Conservation (phyloP, 805 yeast genomes). For the Saturnispora saitoi region DNA sequence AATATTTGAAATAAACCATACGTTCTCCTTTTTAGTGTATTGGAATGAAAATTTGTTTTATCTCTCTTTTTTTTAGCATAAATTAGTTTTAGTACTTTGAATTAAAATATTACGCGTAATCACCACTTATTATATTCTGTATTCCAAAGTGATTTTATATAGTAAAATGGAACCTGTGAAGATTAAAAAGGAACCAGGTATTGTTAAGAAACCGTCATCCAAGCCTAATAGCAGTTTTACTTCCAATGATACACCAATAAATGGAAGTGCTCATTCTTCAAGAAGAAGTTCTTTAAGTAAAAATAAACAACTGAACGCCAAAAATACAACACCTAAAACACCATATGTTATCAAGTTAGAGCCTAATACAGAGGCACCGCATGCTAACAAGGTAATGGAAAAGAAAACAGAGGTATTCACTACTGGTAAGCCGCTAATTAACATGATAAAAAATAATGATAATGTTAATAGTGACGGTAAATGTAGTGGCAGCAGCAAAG, state of each 20-base stretch:
- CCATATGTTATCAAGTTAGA: not conserved
- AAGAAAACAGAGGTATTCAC: not conserved
- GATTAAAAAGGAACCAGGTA: constrained; percentile 4
- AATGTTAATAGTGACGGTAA: not conserved
- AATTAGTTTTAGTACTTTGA: not conserved
- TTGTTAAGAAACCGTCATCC: not conserved
- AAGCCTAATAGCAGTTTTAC: not conserved
- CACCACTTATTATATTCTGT: not conserved
- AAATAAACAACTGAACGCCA: not conserved
- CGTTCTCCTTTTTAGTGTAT: not conserved
- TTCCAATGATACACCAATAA: not conserved
- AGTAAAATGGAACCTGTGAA: constrained; percentile 1
- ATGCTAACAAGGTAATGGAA: not conserved
- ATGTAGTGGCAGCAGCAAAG: not conserved
- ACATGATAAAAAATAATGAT: not conserved
- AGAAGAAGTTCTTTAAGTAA: not conserved
- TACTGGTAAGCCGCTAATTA: not conserved
- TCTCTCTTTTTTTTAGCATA: not conserved
- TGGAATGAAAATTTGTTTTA: not conserved
- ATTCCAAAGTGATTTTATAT: too few species aligned
- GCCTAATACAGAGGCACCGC: not conserved
- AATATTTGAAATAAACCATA: constrained; percentile 15
- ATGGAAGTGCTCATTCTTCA: not conserved
- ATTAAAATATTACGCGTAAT: not conserved
- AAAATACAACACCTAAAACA: constrained; percentile 1